phyloP scores from a whole-genome alignment of 805 yeast species.

The Saturnispora mendoncae region DNA sequence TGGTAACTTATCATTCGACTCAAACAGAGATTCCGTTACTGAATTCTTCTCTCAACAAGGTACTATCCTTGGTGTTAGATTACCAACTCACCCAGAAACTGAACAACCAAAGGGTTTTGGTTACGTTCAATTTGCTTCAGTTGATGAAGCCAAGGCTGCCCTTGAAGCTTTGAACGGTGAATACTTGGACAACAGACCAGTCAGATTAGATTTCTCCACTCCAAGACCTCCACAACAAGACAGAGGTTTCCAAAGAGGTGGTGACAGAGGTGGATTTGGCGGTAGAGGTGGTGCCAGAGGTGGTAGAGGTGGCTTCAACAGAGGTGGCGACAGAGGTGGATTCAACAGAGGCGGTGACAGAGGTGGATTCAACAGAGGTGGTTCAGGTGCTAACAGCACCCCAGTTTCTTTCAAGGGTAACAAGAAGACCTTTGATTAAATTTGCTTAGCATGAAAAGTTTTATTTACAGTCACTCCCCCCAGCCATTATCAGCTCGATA shows the following conservation, averaged over 20 bases:
- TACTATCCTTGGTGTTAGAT: constrained; percentile 77
- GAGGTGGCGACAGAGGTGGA: constrained; percentile 15
- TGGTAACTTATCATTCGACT: constrained; percentile 91
- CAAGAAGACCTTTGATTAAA: constrained; percentile 72
- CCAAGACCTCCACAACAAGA: constrained; percentile 44
- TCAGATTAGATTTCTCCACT: constrained; percentile 89
- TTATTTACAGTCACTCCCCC: background rate
- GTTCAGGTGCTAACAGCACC: constrained; percentile 58
- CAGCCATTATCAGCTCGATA: background rate
- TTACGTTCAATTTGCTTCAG: constrained; percentile 80
- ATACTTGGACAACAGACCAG: constrained; percentile 82
- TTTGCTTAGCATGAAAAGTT: constrained; percentile 8
- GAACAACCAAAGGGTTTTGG: constrained; percentile 99
- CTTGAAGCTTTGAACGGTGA: constrained; percentile 82
- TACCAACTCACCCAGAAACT: constrained; percentile 98
- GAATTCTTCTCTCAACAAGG: constrained; percentile 72
- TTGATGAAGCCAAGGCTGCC: constrained; percentile 89
- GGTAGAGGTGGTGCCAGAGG: constrained; percentile 28
- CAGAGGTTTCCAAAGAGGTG: constrained; percentile 13
- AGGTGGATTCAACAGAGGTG: constrained; percentile 28
- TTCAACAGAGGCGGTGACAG: constrained; percentile 27
- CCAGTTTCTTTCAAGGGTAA: constrained; percentile 71
- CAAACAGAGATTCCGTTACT: constrained; percentile 70
- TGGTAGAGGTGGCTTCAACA: constrained; percentile 22
- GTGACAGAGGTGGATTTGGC: constrained; percentile 14